Evolutionary conservation across 2,329 filamentous ascomycete genomes (phyloP).

Genomic region (Trichophyton simii): DNA sequence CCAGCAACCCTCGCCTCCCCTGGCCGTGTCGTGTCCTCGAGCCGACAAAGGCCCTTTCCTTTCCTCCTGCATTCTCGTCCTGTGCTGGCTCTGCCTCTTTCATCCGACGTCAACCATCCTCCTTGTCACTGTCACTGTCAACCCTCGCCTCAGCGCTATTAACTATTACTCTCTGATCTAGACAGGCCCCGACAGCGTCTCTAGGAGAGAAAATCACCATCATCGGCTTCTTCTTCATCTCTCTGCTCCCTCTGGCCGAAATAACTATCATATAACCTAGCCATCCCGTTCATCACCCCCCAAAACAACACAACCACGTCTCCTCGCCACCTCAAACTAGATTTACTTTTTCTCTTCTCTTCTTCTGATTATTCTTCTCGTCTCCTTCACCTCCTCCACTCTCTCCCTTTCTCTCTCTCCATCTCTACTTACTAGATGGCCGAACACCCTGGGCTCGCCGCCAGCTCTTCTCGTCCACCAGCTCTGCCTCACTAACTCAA

Average conservation of each 20-base stretch:
- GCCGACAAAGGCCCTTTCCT: neutral
- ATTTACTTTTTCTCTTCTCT: neutral
- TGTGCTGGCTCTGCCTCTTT: neutral
- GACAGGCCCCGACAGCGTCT: neutral
- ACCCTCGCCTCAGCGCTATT: neutral
- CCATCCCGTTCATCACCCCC: neutral
- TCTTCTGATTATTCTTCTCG: too few species aligned
- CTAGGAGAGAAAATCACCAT: neutral
- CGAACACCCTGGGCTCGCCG: neutral
- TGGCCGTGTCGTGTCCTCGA: neutral
- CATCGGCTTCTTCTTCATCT: neutral
- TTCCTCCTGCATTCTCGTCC: too few species aligned
- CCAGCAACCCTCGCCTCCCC: neutral
- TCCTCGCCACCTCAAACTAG: constrained; percentile 2
- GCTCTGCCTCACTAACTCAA: neutral
- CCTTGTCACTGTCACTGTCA: neutral
- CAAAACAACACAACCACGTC: neutral
- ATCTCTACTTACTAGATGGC: constrained; percentile 1
- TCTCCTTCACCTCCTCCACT: neutral
- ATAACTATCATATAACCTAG: neutral
- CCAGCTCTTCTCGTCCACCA: neutral
- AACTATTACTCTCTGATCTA: neutral
- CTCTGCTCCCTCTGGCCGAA: neutral
- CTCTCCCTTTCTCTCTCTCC: neutral
- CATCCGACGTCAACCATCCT: neutral